Evolutionary conservation across 2,329 filamentous ascomycete genomes (phyloP).

Genomic region (Diplodia intermedia): DNA sequence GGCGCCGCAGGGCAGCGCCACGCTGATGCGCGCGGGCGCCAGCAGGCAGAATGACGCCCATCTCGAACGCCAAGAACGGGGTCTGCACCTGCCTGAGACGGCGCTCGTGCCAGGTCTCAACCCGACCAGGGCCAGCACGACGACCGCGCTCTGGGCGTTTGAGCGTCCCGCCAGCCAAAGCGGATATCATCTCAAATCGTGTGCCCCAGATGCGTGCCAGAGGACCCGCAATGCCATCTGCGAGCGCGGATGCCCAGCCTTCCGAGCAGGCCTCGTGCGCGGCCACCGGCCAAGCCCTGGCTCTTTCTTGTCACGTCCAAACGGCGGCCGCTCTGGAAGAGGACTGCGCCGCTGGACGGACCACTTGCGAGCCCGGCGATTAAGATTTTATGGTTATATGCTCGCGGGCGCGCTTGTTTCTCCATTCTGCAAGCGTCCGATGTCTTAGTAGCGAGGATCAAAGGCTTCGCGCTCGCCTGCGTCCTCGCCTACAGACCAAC

Average conservation of each 20-base stretch:
- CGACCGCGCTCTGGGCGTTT: conserved; percentile 1
- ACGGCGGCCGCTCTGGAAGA: neutral
- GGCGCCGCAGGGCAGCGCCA: conserved; percentile 4
- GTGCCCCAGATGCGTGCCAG: conserved; percentile 23
- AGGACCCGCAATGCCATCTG: neutral
- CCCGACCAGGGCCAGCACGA: neutral
- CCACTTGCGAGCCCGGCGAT: conserved; percentile 10
- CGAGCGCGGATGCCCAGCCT: conserved; percentile 5
- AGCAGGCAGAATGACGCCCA: conserved; percentile 1
- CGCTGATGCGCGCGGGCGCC: neutral
- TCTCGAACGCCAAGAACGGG: conserved; percentile 25
- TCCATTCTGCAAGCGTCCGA: conserved; percentile 32
- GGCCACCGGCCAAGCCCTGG: too few species aligned
- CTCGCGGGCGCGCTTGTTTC: conserved; percentile 22
- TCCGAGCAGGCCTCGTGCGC: conserved; percentile 6
- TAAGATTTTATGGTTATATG: conserved; percentile 32
- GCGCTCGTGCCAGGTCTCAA: conserved; percentile 25
- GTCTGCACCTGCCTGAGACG: conserved; percentile 28
- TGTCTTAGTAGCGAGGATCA: conserved; percentile 25
- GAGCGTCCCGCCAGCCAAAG: conserved; percentile 17
- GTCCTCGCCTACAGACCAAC: conserved; percentile 21
- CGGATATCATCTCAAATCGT: conserved; percentile 23
- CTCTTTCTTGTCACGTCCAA: too few species aligned
- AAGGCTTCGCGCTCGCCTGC: conserved; percentile 29
- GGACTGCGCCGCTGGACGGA: conserved; percentile 7